Evolutionary conservation across 2,329 filamentous ascomycete genomes (phyloP).

Genomic region (Ramularia collo-cygni): DNA sequence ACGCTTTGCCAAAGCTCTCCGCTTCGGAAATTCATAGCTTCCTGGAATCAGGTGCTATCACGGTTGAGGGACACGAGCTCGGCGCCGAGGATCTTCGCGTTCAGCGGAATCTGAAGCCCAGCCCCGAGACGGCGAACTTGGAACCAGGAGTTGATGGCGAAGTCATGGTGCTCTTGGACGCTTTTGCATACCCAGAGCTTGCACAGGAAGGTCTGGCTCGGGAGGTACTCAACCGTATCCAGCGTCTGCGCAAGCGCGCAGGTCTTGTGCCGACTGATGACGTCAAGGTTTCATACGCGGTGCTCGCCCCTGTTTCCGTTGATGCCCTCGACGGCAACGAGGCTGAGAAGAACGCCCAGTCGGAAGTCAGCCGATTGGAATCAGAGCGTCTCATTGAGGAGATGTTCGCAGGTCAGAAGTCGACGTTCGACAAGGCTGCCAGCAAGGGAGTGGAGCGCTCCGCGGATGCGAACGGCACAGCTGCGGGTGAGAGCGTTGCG

Average conservation of each 20-base stretch:
- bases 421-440: conserved; percentile 31
- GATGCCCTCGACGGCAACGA: conserved; percentile 17
- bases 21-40: conserved; percentile 78
- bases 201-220: conserved; percentile 82
- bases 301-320: conserved; percentile 47
- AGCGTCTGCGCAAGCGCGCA: conserved; percentile 88
- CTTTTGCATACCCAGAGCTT: conserved; percentile 73
- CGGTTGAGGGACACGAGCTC: conserved; percentile 79
- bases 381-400: conserved; percentile 28
- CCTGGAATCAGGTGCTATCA: conserved; percentile 63
- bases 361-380: conserved; percentile 25
- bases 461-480: conserved; percentile 23
- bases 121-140: conserved; percentile 62
- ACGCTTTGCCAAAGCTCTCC: conserved; percentile 70
- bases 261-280: conserved; percentile 87
- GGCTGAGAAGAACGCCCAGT: conserved; percentile 20
- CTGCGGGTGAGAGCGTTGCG: conserved; percentile 55
- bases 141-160: conserved; percentile 87
- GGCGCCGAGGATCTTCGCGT: conserved; percentile 77
- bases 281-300: conserved; percentile 85
- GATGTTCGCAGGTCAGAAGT: conserved; percentile 30
- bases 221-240: conserved; percentile 89
- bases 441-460: conserved; percentile 25
- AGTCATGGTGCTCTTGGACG: conserved; percentile 85
- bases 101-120: conserved; percentile 68